Conservation (phyloP, 2,329 filamentous ascomycete species). For the Paecilomyces sp. region DNA sequence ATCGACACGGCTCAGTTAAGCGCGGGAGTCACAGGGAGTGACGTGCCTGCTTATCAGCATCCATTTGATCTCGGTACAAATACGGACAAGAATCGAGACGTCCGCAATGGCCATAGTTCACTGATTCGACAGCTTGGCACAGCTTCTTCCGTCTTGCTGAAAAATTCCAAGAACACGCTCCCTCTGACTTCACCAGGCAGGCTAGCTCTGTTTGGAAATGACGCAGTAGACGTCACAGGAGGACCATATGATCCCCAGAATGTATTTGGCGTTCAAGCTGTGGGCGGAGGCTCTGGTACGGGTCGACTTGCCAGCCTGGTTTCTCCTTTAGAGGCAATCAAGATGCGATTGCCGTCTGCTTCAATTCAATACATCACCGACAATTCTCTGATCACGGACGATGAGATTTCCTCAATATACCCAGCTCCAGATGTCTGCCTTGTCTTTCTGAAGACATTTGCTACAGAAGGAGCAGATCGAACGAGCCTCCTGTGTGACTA, state of each 20-base stretch:
- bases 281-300: conserved; percentile 22
- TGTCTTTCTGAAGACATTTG: conserved; percentile 54
- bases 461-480: conserved; percentile 41
- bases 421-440: conserved; percentile 44
- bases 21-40: conserved; percentile 1
- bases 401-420: conserved; percentile 4
- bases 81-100: conserved; percentile 43
- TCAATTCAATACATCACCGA: conserved; percentile 30
- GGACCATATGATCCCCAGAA: conserved; percentile 10
- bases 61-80: conserved; percentile 5
- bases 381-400: conserved; percentile 26
- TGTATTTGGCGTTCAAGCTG: conserved; percentile 4
- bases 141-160: conserved; percentile 38
- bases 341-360: conserved; percentile 4
- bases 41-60: conserved; percentile 13
- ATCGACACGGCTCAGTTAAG: conserved; percentile 3
- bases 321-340: conserved; percentile 18
- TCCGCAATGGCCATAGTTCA: conserved; percentile 60
- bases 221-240: conserved; percentile 12
- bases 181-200: conserved; percentile 32
- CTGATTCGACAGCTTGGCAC: conserved; percentile 51
- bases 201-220: conserved; percentile 11
- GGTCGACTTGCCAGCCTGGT: conserved; percentile 19
- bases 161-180: conserved; percentile 44
- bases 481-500: conserved; percentile 34